Percentiles rank a stretch among this genome's conserved stretches.
Evolutionary conservation across 208 protist species (phyloP).

Genomic region (Crithidia fasciculata): DNA sequence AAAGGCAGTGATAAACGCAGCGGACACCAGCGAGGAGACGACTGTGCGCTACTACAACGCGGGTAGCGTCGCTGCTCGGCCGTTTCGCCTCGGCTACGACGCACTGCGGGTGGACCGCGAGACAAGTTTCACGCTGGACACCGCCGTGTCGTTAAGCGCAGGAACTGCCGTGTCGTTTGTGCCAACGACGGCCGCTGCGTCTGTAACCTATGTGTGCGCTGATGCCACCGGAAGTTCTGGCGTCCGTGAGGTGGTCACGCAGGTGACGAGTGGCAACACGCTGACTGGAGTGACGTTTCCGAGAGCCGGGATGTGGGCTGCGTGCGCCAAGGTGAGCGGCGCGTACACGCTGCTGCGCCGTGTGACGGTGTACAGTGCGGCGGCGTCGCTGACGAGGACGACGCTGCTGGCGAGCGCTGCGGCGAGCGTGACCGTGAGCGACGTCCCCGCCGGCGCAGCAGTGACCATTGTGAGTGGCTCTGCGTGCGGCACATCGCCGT

Average conservation of each 20-base stretch:
- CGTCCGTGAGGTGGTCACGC: no score
- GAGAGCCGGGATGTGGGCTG: conserved; percentile 44
- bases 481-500: no score
- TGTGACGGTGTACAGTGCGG: conserved; percentile 54
- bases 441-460: no score
- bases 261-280: not conserved
- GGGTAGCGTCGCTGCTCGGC: not conserved
- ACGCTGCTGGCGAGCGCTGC: conserved; percentile 41
- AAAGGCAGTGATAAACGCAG: not conserved
- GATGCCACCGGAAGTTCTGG: no score
- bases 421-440: conserved; percentile 27
- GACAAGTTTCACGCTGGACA: not conserved
- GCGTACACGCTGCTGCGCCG: conserved; percentile 34
- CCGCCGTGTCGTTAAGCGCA: no score
- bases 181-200: no score
- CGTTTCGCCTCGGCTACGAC: not conserved
- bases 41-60: not conserved
- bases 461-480: no score
- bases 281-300: conserved; percentile 43
- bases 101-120: not conserved
- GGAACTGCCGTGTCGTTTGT: no score
- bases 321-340: conserved; percentile 46
- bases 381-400: conserved; percentile 25
- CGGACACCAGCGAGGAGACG: not conserved
- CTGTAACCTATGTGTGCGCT: no score